Conservation (phyloP, 805 yeast species). For the Monosporozyma aquatica region DNA sequence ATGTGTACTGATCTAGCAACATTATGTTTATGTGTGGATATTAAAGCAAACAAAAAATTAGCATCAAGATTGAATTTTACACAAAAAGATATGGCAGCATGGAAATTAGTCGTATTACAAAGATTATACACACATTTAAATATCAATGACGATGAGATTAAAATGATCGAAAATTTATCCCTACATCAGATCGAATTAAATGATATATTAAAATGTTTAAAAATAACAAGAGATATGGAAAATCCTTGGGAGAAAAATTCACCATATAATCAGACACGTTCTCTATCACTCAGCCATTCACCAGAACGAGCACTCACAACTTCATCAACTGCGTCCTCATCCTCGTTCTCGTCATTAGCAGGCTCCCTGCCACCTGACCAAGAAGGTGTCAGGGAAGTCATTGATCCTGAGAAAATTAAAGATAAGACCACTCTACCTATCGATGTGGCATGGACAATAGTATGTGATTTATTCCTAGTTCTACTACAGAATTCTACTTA, state of each 20-base stretch:
- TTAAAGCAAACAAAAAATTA: constrained; percentile 37
- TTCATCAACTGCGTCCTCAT: neutral
- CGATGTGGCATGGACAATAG: constrained; percentile 86
- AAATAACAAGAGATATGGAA: constrained; percentile 40
- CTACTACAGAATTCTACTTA: constrained; percentile 76
- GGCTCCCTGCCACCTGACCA: neutral
- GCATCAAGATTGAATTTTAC: constrained; percentile 54
- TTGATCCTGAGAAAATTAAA: constrained; percentile 30
- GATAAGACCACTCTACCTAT: constrained; percentile 40
- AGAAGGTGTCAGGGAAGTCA: constrained; percentile 10
- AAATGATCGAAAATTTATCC: constrained; percentile 81
- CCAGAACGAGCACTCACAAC: neutral
- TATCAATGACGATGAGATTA: constrained; percentile 62
- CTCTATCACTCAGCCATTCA: neutral
- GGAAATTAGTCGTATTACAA: constrained; percentile 69
- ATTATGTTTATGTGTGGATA: constrained; percentile 42
- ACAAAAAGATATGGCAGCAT: constrained; percentile 71
- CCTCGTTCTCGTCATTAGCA: neutral
- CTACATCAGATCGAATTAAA: constrained; percentile 69
- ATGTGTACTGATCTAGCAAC: constrained; percentile 75
- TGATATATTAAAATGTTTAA: constrained; percentile 61
- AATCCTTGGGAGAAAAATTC: constrained; percentile 39
- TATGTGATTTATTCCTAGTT: constrained; percentile 81
- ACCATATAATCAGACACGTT: neutral
- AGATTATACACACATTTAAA: constrained; percentile 74